Evolutionary conservation across 345 rosid genomes (phyloP).

Genomic region (Corchorus capsularis): DNA sequence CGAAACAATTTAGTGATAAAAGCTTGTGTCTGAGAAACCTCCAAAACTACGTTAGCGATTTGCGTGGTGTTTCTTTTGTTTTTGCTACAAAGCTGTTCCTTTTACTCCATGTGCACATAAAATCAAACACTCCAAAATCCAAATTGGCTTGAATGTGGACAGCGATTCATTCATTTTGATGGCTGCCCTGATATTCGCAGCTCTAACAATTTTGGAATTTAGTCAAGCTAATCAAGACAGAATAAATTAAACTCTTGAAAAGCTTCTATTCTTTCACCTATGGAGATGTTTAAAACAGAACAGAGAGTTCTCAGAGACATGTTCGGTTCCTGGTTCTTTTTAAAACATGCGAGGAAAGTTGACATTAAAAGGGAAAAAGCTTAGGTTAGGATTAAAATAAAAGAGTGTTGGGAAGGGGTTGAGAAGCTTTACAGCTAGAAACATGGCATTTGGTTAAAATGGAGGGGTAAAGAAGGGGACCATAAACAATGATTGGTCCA

Average conservation of each 20-base stretch:
- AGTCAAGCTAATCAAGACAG: background rate
- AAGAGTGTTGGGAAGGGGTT: constrained; percentile 1
- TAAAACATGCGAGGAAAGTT: constrained; percentile 28
- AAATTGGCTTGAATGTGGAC: background rate
- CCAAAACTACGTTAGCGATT: background rate
- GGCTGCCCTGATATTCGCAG: background rate
- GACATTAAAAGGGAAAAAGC: constrained; percentile 7
- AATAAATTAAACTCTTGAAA: background rate
- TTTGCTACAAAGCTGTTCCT: background rate
- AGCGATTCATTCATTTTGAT: background rate
- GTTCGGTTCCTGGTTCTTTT: constrained; percentile 3
- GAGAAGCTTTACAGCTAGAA: constrained; percentile 41
- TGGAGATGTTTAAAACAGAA: background rate
- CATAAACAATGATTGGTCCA: constrained; percentile 26
- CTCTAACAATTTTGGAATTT: background rate
- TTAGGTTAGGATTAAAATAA: background rate
- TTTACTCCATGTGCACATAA: background rate
- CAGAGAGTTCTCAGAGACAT: background rate
- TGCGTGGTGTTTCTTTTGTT: background rate
- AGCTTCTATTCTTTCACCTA: background rate
- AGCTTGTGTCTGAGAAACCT: background rate
- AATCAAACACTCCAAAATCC: background rate
- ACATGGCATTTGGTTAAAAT: constrained; percentile 19
- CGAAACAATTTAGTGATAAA: background rate
- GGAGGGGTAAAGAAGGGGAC: constrained; percentile 10